These are phyloP conservation scores for Colletotrichum trifolii DNA, from an alignment of 2,329 filamentous ascomycete species.

Conservation along the genomic window DNA sequence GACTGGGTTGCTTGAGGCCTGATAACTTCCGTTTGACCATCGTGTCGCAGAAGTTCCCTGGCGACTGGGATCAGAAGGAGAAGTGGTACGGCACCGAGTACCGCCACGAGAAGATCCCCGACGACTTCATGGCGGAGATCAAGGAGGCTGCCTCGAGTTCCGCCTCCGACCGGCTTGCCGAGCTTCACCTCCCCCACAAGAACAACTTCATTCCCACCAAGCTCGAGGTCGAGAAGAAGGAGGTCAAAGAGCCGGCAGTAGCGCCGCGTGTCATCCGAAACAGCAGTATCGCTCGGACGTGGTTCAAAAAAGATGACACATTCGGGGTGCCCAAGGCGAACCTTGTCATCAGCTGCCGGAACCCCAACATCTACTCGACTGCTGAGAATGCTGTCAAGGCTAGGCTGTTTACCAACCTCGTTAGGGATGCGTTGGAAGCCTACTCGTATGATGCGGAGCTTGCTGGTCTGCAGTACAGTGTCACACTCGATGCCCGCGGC, in stretches of 20 bases:
- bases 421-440: slow-evolving; percentile 88
- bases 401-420: slow-evolving; percentile 83
- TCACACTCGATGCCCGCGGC: slow-evolving; percentile 78
- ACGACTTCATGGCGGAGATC: slow-evolving; percentile 79
- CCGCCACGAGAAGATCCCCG: slow-evolving; percentile 81
- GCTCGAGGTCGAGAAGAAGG: slow-evolving; percentile 94
- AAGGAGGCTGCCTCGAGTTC: slow-evolving; percentile 70
- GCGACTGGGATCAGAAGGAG: slow-evolving; percentile 87
- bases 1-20: slow-evolving; percentile 78
- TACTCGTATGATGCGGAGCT: slow-evolving; percentile 97
- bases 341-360: slow-evolving; percentile 82
- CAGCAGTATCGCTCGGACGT: slow-evolving; percentile 82
- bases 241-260: slow-evolving; percentile 78
- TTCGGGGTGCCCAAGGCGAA: slow-evolving; percentile 99
- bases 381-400: slow-evolving; percentile 83
- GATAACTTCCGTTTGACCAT: slow-evolving; percentile 91
- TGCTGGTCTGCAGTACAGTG: slow-evolving; percentile 85
- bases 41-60: slow-evolving; percentile 85
- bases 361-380: slow-evolving; percentile 80
- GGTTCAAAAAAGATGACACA: slow-evolving; percentile 98
- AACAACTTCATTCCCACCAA: slow-evolving; percentile 97
- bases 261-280: slow-evolving; percentile 86
- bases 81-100: slow-evolving; percentile 99
- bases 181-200: slow-evolving; percentile 87
- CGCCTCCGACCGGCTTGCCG: slow-evolving; percentile 69